Base-by-base conservation (phyloP, 2,329 filamentous ascomycete species). In the Fusarium multiceps region DNA sequence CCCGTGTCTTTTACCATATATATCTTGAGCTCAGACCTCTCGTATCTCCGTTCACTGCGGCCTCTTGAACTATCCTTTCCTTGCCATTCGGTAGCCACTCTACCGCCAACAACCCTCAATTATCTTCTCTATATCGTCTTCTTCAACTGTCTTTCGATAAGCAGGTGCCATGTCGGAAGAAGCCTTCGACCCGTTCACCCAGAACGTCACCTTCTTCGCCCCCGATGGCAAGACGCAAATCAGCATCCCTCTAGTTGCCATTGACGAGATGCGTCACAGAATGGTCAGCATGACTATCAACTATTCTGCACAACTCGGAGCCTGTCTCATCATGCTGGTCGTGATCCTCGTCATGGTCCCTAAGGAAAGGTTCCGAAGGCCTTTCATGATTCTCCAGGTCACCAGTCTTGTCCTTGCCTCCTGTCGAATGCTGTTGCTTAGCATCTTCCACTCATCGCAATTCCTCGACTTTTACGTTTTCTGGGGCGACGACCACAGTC, bases 231-330 rank as follows among this genome's bases (percentile, higher is more conserved):
- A 66, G 50, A 80, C 74, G 0, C 58, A 71, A 14, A 72, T 81
- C 59, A 54, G 70, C 7, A 61, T 83, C 47, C 75, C 81, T 18
- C 65, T 82, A n/a, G 14, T 65, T 9, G 11, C 46, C 16, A 66
- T 85, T 48, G 78, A 83, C 66, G 41, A 49, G 25, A 71, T 77
- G 53, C 79, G 78, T 65, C 67, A 73, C 25, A 75, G 76, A 30
- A 75, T 77, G 42, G 63, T 78, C 67, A 80, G 77, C 72, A 77
- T 80, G 27, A 77, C 76, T 76, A 88, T 92, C 82, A 90, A 89
- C 79, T 93, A 90, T 76, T 90, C 87, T 55, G 81, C 86, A 20
- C 92, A 95, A 77, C 84, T 94, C 54, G 93, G 93, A 30, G 88
- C 91, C 25, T 88, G 87, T 48, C 69, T 90, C 60, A 80, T 91